These are phyloP conservation scores for Cynanchum wilfordii DNA, from an alignment of 257 asterid species.

Conservation along the genomic window DNA sequence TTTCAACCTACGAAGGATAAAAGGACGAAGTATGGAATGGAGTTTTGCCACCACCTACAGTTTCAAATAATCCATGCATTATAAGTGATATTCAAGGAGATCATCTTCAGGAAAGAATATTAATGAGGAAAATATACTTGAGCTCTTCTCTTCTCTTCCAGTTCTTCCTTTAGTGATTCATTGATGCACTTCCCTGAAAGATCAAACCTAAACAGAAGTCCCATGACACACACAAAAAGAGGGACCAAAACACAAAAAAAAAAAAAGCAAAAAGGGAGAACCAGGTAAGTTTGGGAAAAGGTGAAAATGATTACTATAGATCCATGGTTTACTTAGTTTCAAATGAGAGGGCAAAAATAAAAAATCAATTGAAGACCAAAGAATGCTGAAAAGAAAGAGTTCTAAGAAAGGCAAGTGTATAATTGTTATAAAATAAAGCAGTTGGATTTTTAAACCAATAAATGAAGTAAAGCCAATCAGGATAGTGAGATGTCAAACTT, in stretches of 20 bases:
- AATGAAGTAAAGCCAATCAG: not conserved
- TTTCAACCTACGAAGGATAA: constrained; percentile 92
- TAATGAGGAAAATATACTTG: constrained; percentile 43
- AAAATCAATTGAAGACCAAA: not conserved
- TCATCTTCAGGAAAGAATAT: constrained; percentile 8
- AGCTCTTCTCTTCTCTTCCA: constrained; percentile 78
- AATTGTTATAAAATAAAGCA: not conserved
- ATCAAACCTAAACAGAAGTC: constrained; percentile 63
- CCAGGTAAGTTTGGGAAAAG: not conserved
- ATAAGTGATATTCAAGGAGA: constrained; percentile 9
- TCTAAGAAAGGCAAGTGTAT: not conserved
- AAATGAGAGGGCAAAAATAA: not conserved
- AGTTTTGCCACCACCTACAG: constrained; percentile 91
- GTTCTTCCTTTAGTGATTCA: constrained; percentile 63
- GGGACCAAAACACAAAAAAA: too few species aligned
- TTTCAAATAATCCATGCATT: constrained; percentile 13
- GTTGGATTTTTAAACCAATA: not conserved
- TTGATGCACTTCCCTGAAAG: constrained; percentile 71
- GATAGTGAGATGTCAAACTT: not conserved
- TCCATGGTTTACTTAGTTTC: not conserved
- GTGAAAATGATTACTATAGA: not conserved
- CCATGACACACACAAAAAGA: constrained; percentile 21
- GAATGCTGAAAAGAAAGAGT: not conserved
- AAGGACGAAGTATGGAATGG: constrained; percentile 91
- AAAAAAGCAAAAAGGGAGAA: too few species aligned